These are phyloP conservation scores for Niveomyces coronatus DNA, from an alignment of 2,329 filamentous ascomycete genomes.

Conservation along the genomic window DNA sequence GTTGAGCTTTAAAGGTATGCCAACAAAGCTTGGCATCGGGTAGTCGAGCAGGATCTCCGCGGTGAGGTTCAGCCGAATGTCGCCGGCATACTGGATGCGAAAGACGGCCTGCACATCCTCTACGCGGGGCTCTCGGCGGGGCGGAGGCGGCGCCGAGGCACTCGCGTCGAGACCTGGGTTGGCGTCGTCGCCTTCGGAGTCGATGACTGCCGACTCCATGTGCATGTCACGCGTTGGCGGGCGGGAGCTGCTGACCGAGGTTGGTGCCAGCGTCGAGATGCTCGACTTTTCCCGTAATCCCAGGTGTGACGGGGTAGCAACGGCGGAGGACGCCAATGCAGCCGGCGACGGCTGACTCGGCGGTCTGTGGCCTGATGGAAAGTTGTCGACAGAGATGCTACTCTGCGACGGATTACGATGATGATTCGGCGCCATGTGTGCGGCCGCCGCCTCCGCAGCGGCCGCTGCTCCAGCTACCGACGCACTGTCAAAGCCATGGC, in stretches of 20 bases:
- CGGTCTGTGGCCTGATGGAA: constrained; percentile 25
- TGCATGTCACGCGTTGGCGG: constrained; percentile 46
- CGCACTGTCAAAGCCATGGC: constrained; percentile 9
- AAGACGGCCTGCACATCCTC: constrained; percentile 92
- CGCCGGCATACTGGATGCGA: constrained; percentile 78
- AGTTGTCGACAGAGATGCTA: constrained; percentile 36
- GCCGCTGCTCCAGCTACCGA: neutral
- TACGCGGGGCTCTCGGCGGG: constrained; percentile 61
- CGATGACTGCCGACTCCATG: constrained; percentile 27
- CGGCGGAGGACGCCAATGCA: neutral
- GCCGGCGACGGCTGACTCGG: constrained; percentile 16
- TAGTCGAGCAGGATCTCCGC: constrained; percentile 96
- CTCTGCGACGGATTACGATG: constrained; percentile 36
- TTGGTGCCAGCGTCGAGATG: constrained; percentile 51
- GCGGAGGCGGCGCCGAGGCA: constrained; percentile 26
- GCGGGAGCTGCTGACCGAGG: constrained; percentile 40
- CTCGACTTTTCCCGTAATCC: constrained; percentile 47
- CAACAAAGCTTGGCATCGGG: constrained; percentile 96
- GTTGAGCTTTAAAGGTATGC: constrained; percentile 86
- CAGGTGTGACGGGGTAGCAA: constrained; percentile 29
- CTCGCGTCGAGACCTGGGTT: constrained; percentile 5
- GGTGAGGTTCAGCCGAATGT: constrained; percentile 79
- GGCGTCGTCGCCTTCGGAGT: constrained; percentile 19
- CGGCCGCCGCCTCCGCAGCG: neutral
- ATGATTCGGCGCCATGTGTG: constrained; percentile 21